Base-by-base conservation (phyloP, 257 asterid genomes). In the Nicotiana undulata region DNA sequence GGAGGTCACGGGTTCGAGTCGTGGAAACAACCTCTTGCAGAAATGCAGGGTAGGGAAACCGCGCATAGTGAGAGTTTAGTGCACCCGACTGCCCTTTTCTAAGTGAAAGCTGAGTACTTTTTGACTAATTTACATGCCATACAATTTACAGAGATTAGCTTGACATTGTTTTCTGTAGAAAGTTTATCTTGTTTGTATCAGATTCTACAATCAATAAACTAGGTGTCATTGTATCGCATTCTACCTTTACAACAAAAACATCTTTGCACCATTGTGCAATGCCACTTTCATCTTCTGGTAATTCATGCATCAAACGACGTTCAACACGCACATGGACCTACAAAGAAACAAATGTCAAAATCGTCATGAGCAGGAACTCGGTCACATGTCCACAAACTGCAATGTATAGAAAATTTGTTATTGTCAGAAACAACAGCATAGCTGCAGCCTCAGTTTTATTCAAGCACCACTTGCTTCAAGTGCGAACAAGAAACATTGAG, bases 201-300 rank as follows among this genome's bases (percentile, higher is more conserved):
- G 51, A 49, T 46, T 74, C 44, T 16, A 49, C 24, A 8, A 46
- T 49, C 28, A 74, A 13, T 46, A 11, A 72, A 49, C 68, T 49
- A 76, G 4, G 24, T 34, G 2, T 34, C 12, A 63, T 31, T 56
- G 16, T 22, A 13, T 40, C 49, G 18, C 60, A 74, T 46, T 22
- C 63, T 87, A 88, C 98, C 97, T 94, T 94, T 55, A 87, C 90
- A 67, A 94, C 94, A 79, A 91, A 94, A 77, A 83, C 84, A 79
- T 94, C 97, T 87, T 86, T 91, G 87, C 98, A 94, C 98, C 97
- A 94, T 75, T 94, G 97, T n/a, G 97, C 88, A 81, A 92, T 89
- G 67, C 87, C 97, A 72, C 87, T 83, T 20, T 83, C 79, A 44
- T 93, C 92, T 87, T 83, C 93, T n/a, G 98, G 98, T 81, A 94